Evolutionary conservation across 305 asterid species (phyloP).

Genomic region (Andrographis paniculata): DNA sequence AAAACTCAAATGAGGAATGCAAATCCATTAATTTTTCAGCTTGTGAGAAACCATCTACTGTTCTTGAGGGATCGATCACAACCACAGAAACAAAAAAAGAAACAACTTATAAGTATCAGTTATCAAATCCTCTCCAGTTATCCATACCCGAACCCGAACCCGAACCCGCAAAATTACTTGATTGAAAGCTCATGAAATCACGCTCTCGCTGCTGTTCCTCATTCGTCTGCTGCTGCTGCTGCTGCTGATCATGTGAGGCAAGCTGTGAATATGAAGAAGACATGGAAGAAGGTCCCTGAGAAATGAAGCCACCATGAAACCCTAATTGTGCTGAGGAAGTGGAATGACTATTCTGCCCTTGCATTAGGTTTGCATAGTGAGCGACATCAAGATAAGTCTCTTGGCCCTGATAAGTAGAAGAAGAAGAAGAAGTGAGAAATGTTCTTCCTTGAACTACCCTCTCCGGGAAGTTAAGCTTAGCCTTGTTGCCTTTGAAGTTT

Average conservation of each 20-base stretch:
- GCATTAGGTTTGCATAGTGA: conserved; percentile 32
- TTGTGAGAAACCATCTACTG: too few relatives aligned
- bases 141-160: not conserved
- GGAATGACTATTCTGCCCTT: not conserved
- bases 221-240: conserved; percentile 12
- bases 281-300: conserved; percentile 1
- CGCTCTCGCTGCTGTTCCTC: conserved; percentile 17
- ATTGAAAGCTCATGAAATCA: conserved; percentile 20
- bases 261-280: not conserved
- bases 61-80: too few relatives aligned
- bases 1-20: too few relatives aligned
- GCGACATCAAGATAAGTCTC: conserved; percentile 21
- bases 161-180: conserved; percentile 16
- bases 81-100: too few relatives aligned
- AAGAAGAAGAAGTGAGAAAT: conserved; percentile 15
- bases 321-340: conserved; percentile 11
- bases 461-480: conserved; percentile 84
- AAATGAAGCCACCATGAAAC: conserved; percentile 9
- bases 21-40: too few relatives aligned
- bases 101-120: too few relatives aligned
- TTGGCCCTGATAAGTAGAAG: conserved; percentile 10
- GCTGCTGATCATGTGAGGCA: conserved; percentile 10
- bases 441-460: conserved; percentile 53
- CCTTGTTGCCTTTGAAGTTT: conserved; percentile 75
- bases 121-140: too few relatives aligned